Conservation (phyloP, 768 basidiomycete genomes). For the Pleurotus giganteus region DNA sequence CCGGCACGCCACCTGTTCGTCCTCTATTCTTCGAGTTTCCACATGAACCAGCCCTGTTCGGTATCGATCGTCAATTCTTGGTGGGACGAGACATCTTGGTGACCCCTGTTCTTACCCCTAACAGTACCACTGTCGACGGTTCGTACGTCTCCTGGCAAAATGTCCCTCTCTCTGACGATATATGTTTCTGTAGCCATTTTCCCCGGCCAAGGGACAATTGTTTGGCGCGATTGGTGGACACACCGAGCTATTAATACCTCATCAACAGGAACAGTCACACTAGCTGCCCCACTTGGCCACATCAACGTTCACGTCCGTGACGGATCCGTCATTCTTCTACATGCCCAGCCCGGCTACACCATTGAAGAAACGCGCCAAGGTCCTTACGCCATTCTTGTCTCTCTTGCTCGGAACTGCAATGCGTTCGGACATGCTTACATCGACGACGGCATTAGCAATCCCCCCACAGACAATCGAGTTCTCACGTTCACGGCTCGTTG, state of each 20-base stretch:
- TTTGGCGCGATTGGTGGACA: slow-evolving; percentile 77
- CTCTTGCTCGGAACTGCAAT: slow-evolving; percentile 41
- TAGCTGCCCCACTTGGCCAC: no score
- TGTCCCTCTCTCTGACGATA: no score
- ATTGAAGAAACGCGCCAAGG: slow-evolving; percentile 61
- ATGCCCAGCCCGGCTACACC: slow-evolving; percentile 63
- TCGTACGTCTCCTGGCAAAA: no score
- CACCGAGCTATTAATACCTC: slow-evolving; percentile 51
- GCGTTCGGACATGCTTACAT: slow-evolving; percentile 64
- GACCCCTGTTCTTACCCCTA: slow-evolving; percentile 72
- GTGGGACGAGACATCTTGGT: slow-evolving; percentile 73
- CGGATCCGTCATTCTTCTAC: slow-evolving; percentile 62
- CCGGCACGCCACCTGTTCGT: slow-evolving; percentile 68
- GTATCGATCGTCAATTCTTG: slow-evolving; percentile 67
- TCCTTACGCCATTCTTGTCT: slow-evolving; percentile 61
- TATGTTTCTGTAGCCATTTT: slow-evolving; percentile 51
- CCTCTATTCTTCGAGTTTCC: slow-evolving; percentile 82
- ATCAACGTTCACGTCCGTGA: slow-evolving; percentile 79
- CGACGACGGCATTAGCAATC: slow-evolving; percentile 67
- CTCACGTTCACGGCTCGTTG: slow-evolving; percentile 41
- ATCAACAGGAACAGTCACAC: slow-evolving; percentile 40
- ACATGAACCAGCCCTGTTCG: slow-evolving; percentile 60
- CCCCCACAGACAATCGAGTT: slow-evolving; percentile 49
- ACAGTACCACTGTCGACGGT: no score
- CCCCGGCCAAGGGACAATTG: slow-evolving; percentile 45